These are phyloP conservation scores for Biscogniauxia sp. DNA, from an alignment of 2,329 filamentous ascomycete genomes.

Conservation along the genomic window DNA sequence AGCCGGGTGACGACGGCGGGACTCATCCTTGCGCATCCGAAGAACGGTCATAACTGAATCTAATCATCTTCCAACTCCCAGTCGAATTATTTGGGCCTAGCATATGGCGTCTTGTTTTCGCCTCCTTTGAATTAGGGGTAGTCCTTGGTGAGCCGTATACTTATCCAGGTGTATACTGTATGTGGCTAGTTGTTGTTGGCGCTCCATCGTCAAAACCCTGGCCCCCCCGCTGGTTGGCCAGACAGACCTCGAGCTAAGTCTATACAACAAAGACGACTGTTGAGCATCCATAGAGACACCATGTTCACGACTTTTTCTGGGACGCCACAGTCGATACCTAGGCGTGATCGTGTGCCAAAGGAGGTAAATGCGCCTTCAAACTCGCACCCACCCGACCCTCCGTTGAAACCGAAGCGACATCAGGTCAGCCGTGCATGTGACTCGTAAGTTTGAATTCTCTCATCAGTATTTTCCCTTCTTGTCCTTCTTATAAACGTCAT, in stretches of 20 bases:
- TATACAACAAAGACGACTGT: neutral
- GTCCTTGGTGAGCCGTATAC: too few relatives aligned
- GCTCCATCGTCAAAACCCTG: too few relatives aligned
- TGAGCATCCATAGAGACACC: neutral
- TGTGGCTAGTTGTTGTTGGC: too few relatives aligned
- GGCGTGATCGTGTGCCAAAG: slow-evolving; percentile 8
- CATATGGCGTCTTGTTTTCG: too few relatives aligned
- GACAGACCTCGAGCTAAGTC: neutral
- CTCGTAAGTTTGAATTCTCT: slow-evolving; percentile 31
- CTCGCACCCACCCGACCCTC: slow-evolving; percentile 16
- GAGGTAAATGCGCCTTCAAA: slow-evolving; percentile 6
- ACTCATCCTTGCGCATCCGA: too few relatives aligned
- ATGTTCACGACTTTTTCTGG: slow-evolving; percentile 13
- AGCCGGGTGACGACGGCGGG: too few relatives aligned
- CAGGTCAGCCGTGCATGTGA: slow-evolving; percentile 30
- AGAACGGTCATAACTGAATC: too few relatives aligned
- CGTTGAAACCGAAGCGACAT: slow-evolving; percentile 22
- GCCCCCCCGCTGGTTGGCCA: too few relatives aligned
- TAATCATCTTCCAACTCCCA: too few relatives aligned
- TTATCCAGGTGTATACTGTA: too few relatives aligned
- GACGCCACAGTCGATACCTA: slow-evolving; percentile 4
- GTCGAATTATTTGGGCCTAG: too few relatives aligned
- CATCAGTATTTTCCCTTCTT: neutral
- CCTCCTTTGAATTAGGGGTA: too few relatives aligned
- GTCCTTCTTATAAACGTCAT: neutral